phyloP scores from a whole-genome alignment of 2,329 filamentous ascomycete genomes.

The Exophiala xenobiotica region DNA sequence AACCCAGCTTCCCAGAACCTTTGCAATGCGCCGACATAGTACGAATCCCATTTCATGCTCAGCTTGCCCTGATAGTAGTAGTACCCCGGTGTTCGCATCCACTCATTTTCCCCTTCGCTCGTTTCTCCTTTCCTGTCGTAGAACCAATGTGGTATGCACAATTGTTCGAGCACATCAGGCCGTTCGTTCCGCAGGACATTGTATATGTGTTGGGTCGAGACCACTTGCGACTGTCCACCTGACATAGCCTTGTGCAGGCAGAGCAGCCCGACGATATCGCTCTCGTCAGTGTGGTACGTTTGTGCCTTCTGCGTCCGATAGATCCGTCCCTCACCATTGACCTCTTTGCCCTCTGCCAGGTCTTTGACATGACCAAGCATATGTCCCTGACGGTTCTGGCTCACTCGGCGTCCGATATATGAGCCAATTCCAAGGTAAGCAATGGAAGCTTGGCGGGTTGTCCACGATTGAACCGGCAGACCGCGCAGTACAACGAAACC shows the following conservation, averaged over 20 bases:
- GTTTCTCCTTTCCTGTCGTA: constrained; percentile 87
- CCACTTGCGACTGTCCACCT: constrained; percentile 81
- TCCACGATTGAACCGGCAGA: constrained; percentile 74
- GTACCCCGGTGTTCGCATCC: constrained; percentile 68
- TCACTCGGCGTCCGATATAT: constrained; percentile 81
- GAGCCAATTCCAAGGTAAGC: constrained; percentile 86
- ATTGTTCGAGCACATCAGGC: constrained; percentile 72
- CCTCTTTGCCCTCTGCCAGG: constrained; percentile 72
- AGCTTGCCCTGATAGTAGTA: constrained; percentile 63
- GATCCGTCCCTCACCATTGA: constrained; percentile 83
- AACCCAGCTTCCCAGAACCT: constrained; percentile 72
- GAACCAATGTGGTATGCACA: constrained; percentile 81
- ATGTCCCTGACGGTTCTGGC: constrained; percentile 79
- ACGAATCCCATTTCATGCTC: constrained; percentile 77
- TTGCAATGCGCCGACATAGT: constrained; percentile 73
- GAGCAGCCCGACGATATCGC: constrained; percentile 77
- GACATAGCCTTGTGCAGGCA: constrained; percentile 75
- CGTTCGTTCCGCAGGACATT: constrained; percentile 72
- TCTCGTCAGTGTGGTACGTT: constrained; percentile 82
- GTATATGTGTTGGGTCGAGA: constrained; percentile 77
- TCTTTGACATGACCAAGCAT: constrained; percentile 88
- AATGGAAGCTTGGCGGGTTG: constrained; percentile 73
- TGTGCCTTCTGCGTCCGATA: constrained; percentile 82
- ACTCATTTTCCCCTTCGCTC: constrained; percentile 70
- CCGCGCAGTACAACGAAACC: constrained; percentile 87